Conservation (phyloP, 2,329 filamentous ascomycete species). For the Penicillium verrucosum region DNA sequence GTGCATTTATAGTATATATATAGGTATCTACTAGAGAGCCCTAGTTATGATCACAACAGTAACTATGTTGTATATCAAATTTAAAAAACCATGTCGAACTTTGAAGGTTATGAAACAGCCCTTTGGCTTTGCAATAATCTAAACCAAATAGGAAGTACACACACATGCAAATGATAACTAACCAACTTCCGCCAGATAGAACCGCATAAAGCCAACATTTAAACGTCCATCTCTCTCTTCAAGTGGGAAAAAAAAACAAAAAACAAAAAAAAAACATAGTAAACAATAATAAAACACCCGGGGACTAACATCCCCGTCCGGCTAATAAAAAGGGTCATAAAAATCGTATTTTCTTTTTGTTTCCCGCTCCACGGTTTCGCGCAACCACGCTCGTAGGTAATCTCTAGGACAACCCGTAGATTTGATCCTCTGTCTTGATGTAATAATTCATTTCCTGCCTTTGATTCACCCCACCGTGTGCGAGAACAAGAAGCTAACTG, state of each 20-base stretch:
- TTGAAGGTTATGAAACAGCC: neutral
- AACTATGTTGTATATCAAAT: neutral
- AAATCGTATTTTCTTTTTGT: constrained; percentile 27
- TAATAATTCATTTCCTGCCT: constrained; percentile 1
- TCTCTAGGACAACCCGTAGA: constrained; percentile 2
- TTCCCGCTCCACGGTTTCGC: constrained; percentile 21
- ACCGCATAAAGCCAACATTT: neutral
- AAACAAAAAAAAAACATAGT: neutral
- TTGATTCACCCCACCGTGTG: constrained; percentile 42
- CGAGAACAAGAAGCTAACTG: constrained; percentile 51
- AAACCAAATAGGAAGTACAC: neutral
- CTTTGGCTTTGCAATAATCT: neutral
- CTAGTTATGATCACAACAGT: no score
- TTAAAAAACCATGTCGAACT: neutral
- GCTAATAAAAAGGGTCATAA: constrained; percentile 18
- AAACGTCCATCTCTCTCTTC: neutral
- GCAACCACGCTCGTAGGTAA: constrained; percentile 7
- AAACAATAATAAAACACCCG: constrained; percentile 11
- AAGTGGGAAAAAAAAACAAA: neutral
- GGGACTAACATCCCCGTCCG: constrained; percentile 8
- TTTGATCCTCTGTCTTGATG: constrained; percentile 4
- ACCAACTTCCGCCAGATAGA: constrained; percentile 3
- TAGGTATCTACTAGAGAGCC: no score
- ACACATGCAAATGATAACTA: neutral
- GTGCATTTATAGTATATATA: no score